Evolutionary conservation across 768 basidiomycete species (phyloP).

Genomic region (Mycena rebaudengoi): DNA sequence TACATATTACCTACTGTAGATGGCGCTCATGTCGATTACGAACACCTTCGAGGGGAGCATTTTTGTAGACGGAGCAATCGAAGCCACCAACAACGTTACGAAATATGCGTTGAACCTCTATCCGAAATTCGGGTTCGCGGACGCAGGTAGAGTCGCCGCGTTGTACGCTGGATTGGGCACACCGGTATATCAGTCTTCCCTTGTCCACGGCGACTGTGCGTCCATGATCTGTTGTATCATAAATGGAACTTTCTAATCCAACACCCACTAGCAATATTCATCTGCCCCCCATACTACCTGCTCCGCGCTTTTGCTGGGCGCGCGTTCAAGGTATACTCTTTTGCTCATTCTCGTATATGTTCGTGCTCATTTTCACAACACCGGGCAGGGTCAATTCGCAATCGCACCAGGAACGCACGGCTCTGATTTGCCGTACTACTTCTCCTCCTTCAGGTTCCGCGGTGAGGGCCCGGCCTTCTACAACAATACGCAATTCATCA

Average conservation of each 20-base stretch:
- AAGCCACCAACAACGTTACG: slow-evolving; percentile 7
- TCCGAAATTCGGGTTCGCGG: too few species aligned
- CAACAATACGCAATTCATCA: slow-evolving; percentile 35
- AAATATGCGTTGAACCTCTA: slow-evolving; percentile 20
- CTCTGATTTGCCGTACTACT: slow-evolving; percentile 37
- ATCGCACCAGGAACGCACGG: slow-evolving; percentile 34
- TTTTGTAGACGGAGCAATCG: slow-evolving; percentile 26
- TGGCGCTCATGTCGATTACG: slow-evolving; percentile 27
- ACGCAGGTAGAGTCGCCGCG: too few species aligned
- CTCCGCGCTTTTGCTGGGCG: slow-evolving; percentile 34
- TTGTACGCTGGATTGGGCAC: slow-evolving; percentile 21
- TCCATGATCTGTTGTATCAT: too few species aligned
- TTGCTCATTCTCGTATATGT: not conserved
- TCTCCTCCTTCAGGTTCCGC: slow-evolving; percentile 23
- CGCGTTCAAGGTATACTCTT: slow-evolving; percentile 37
- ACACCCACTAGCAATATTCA: slow-evolving; percentile 34
- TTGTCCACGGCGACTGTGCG: slow-evolving; percentile 24
- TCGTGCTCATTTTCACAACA: not conserved
- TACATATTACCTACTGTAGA: too few species aligned
- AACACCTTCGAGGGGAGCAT: slow-evolving; percentile 39
- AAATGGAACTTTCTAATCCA: not conserved
- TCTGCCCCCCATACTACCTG: slow-evolving; percentile 40
- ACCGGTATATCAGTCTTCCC: not conserved
- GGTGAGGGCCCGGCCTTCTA: slow-evolving; percentile 9
- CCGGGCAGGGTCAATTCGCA: too few species aligned